phyloP scores from a whole-genome alignment of 2,329 filamentous ascomycete genomes.

The Penicillium sp. region DNA sequence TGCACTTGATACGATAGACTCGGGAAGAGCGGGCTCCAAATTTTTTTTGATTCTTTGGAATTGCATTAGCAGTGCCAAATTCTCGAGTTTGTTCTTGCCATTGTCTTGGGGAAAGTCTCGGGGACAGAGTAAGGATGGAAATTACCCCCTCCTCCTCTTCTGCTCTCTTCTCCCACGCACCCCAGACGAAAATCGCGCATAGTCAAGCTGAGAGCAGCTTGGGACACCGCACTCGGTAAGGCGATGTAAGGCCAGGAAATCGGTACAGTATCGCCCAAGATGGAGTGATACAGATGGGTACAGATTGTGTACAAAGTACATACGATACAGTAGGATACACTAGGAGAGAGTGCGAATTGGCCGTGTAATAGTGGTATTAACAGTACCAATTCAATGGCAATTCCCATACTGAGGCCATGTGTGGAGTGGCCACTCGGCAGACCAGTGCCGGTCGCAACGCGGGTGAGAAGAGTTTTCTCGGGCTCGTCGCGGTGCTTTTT shows the following conservation, averaged over 20 bases:
- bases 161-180: background rate
- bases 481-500: background rate
- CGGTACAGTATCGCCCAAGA: conserved; percentile 1
- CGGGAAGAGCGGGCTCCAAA: background rate
- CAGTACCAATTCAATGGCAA: conserved; percentile 9
- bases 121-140: conserved; percentile 1
- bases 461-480: conserved; percentile 19
- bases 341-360: background rate
- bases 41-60: background rate
- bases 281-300: background rate
- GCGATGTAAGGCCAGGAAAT: conserved; percentile 16
- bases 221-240: conserved; percentile 28
- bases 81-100: conserved; percentile 20
- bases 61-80: conserved; percentile 17
- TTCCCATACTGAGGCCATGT: conserved; percentile 21
- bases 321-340: background rate
- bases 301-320: background rate
- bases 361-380: conserved; percentile 2
- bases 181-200: conserved; percentile 32
- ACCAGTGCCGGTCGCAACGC: conserved; percentile 26
- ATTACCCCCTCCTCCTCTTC: background rate
- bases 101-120: conserved; percentile 11
- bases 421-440: conserved; percentile 32
- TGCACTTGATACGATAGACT: background rate
- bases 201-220: conserved; percentile 31